Evolutionary conservation across 2,329 filamentous ascomycete species (phyloP), one percentile per base, ranked within the genome.

Genomic region (Allantophomopsis lycopodina): DNA sequence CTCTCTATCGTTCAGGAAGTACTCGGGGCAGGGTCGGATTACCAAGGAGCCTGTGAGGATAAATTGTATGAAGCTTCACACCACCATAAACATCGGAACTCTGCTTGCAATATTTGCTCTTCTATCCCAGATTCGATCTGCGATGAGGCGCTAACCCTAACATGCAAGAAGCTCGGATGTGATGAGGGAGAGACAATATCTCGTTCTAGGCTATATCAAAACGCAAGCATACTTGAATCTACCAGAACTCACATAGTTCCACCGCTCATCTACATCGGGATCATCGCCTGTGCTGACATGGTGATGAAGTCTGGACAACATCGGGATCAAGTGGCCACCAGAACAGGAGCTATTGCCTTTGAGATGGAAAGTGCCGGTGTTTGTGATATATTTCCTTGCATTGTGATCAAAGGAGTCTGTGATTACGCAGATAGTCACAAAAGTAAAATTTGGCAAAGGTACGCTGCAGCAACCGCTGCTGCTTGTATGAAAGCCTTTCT

Each of bases 341-440:
- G 32, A 6, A 31, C 30, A 6, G 33, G 36, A 8, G 36, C 43
- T 7, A 36, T 48, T 35, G 43, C 40, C 8, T 54, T 58, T 13
- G 55, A 58, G 41, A 59, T 57, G 54, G 54, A 58, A 39, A 48
- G 51, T 11, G 23, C 23, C 8, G 51, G 53, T 7, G 30, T 52
- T 10, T 49, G 46, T 43, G 44, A 52, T 36, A 44, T 48, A 0
- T 39, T 63, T 0, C 60, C 61, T 0, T 61, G 57, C 5, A 41
- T 66, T 1, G 46, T 60, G 0, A 55, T 66, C 34, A 61, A 62
- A 10, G 61, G 60, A 0, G 60, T 65, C 0, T 64, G 55, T 16
- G 58, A 63, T 36, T 64, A 63, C 36, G 50, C 58, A 3, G 61
- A 65, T 40, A 55, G 50, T 0, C 59, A 63, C 38, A 62, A 62